These are phyloP conservation scores for Monosporascus sp. DNA, from an alignment of 2,329 filamentous ascomycete species.

Conservation along the genomic window DNA sequence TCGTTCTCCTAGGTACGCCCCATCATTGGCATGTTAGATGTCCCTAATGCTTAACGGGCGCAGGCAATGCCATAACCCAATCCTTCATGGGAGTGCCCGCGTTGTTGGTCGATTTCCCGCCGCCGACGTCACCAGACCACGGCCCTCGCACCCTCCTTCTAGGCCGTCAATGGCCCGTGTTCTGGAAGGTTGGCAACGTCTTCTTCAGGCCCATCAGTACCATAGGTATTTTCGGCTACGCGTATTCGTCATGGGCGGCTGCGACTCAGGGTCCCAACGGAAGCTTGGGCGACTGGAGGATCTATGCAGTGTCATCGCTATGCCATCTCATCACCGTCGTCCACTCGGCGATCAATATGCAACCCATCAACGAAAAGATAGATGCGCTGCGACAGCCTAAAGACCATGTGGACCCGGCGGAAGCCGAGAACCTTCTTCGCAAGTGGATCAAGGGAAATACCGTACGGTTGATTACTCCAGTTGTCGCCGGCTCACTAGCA, in stretches of 20 bases:
- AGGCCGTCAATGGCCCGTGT: slow-evolving; percentile 43
- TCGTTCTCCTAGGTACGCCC: slow-evolving; percentile 39
- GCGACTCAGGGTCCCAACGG: slow-evolving; percentile 5
- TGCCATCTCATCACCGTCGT: slow-evolving; percentile 41
- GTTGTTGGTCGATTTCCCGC: slow-evolving; percentile 39
- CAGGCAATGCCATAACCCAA: slow-evolving; percentile 47
- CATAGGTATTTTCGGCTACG: slow-evolving; percentile 41
- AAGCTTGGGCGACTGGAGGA: slow-evolving; percentile 35
- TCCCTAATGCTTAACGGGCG: background rate
- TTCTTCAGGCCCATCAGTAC: slow-evolving; percentile 48
- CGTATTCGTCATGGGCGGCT: slow-evolving; percentile 33
- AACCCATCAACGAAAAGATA: slow-evolving; percentile 43
- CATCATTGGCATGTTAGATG: background rate
- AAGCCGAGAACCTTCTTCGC: slow-evolving; percentile 28
- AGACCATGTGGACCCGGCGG: slow-evolving; percentile 14
- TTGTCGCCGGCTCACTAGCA: slow-evolving; percentile 28
- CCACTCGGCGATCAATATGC: slow-evolving; percentile 45
- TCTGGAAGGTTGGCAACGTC: slow-evolving; percentile 44
- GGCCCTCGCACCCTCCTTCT: slow-evolving; percentile 36
- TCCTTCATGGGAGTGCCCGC: slow-evolving; percentile 46
- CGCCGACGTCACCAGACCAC: slow-evolving; percentile 33
- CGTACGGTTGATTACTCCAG: slow-evolving; percentile 28
- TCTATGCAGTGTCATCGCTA: slow-evolving; percentile 35
- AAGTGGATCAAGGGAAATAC: slow-evolving; percentile 30
- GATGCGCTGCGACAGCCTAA: slow-evolving; percentile 29